Evolutionary conservation across 495 filamentous ascomycete genomes (phyloP).

Genomic region (Penicillium herquei): DNA sequence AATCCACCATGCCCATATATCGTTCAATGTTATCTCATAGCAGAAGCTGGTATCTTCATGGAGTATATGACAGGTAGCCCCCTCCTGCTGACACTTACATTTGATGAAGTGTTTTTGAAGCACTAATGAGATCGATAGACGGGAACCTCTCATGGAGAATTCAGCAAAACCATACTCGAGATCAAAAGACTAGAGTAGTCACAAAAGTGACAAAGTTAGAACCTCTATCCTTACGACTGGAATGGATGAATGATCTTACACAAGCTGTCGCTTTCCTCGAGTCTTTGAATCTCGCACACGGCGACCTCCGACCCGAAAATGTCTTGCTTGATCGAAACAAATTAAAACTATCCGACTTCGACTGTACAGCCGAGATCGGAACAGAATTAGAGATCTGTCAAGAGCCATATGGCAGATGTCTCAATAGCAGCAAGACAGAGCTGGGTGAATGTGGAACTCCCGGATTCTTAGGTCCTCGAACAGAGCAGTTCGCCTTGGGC

Average conservation of each 20-base stretch:
- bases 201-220: constrained; percentile 32
- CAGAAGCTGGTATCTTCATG: constrained; percentile 34
- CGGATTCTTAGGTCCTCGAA: constrained; percentile 30
- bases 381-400: neutral
- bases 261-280: constrained; percentile 39
- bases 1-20: constrained; percentile 27
- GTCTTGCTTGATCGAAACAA: constrained; percentile 25
- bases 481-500: constrained; percentile 38
- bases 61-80: constrained; percentile 36
- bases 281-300: constrained; percentile 37
- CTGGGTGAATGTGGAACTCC: constrained; percentile 14
- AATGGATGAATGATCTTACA: constrained; percentile 39
- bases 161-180: constrained; percentile 5
- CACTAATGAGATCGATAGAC: no score
- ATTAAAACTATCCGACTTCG: constrained; percentile 29
- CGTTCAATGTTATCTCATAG: constrained; percentile 26
- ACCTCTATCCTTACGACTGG: constrained; percentile 26
- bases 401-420: neutral
- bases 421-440: neutral
- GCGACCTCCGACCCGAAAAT: constrained; percentile 32
- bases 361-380: constrained; percentile 25
- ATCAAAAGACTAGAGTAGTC: constrained; percentile 21
- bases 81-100: neutral
- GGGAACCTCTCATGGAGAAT: neutral
- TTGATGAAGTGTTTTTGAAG: no score